Base-by-base conservation (phyloP, 768 basidiomycete genomes). In the Pisolithus marmoratus region DNA sequence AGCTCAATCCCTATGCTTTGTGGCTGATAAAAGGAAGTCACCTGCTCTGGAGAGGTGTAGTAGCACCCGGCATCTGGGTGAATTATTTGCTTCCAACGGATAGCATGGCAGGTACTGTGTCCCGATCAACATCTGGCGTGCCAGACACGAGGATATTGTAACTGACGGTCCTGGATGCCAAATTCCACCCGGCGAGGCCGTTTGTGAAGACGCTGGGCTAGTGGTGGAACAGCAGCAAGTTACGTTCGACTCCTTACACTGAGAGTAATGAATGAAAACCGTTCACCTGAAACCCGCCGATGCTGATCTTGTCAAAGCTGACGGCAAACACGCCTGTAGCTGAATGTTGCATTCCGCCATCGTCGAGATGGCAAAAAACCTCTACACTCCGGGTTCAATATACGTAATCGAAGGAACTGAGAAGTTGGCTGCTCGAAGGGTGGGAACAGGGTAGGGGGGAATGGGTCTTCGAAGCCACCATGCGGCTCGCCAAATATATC, bases 11-110 rank as follows among this genome's bases (percentile, higher is more conserved):
- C 23, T 15, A 23, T 38, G 17, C 15, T 23, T 17, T 19, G 15
- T 4, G 14, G 6, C 24, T 23, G 14, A 34, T 23, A 14, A 19
- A n/a, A 19, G 4, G 6, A n/a, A 8, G 5, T 42, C 17, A 72
- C 71, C 59, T 61, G 65, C 20, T 69, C 67, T 41, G 53, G 23
- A 27, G 72, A 49, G 27, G 59, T 61, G 48, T 66, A 73, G 38
- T 66, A 69, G 11, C 58, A 55, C 14, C 64, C 68, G 15, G 57
- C 60, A 17, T 72, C 71, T 9, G 65, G 68, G 48, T 72, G 69
- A 17, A 46, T 55, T 43, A 63, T 34, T 50, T 42, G 55, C n/a
- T 22, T 37, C 71, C 71, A 72, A 15, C 59, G 68, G 12, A 15
- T 12, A 9, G 14, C 9, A 5, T 60, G 56, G 41, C 56, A 51